Base-by-base conservation (phyloP, 2,329 filamentous ascomycete genomes). In the Colletotrichum brevisporum region DNA sequence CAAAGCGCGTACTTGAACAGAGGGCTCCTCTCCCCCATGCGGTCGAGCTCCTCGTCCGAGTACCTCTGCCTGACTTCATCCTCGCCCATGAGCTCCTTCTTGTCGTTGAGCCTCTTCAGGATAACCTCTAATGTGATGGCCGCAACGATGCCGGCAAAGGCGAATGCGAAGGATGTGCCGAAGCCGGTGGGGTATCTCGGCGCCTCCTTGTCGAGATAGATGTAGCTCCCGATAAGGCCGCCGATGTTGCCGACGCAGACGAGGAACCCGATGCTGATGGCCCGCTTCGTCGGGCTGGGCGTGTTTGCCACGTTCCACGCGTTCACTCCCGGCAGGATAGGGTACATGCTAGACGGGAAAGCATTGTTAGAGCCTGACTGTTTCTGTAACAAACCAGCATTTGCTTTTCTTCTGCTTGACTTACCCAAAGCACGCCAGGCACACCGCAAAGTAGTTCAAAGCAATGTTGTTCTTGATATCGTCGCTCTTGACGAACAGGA, bases 361-460 rank as follows among this genome's bases (percentile, higher is more conserved):
- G 50, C 75, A 74, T 21, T 41, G 5, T 57, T 36, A 45, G 15
- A 9, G 3, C 10, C 31, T 10, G 31, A 36, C 31, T n/a, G 1
- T 24, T 45, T n/a, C n/a, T n/a, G n/a, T n/a, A n/a, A n/a, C n/a
- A n/a, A n/a, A n/a, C n/a, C n/a, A n/a, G n/a, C n/a, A n/a, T n/a
- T n/a, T n/a, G n/a, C n/a, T n/a, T n/a, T n/a, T n/a, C n/a, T n/a
- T n/a, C 4, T 10, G 3, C 3, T 6, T 21, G 36, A 61, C 71
- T 72, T 61, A 76, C 73, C 76, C 77, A 4, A 75, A 68, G 39
- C 74, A 83, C 0, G 83, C 80, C 5, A 86, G 72, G 47, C 80
- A 82, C 36, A 85, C 79, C 1, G 79, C 82, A 56, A 84, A 83
- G 69, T 83, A 84, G 60, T 80, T 80, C 0, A 80, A 72, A 0